A percentile compares a stretch with the other conserved stretches of the same genome.
These are phyloP conservation scores for Austroboletus novae-zelandiae DNA, from an alignment of 1,284 basidiomycete species.

Conservation along the genomic window DNA sequence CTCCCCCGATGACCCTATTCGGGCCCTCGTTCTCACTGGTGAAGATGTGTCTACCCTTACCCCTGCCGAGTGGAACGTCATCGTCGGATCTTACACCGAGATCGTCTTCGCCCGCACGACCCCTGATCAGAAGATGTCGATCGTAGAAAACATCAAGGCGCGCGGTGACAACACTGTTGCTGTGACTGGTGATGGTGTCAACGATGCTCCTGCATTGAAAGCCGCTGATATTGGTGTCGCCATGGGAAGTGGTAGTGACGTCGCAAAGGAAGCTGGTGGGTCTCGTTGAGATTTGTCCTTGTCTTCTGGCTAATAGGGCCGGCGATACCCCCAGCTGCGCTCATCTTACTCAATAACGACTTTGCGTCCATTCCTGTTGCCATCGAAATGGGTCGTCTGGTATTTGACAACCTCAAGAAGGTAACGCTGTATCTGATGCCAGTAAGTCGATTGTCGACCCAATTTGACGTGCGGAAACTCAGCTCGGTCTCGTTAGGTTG, in stretches of 20 bases:
- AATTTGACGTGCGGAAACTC: not conserved
- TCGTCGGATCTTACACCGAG: conserved; percentile 49
- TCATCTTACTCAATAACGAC: conserved; percentile 34
- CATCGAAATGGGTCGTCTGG: conserved; percentile 50
- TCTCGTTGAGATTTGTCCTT: not conserved
- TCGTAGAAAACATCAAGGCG: conserved; percentile 53
- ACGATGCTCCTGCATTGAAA: conserved; percentile 62
- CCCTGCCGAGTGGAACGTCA: conserved; percentile 47
- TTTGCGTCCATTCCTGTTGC: conserved; percentile 39
- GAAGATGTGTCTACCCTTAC: conserved; percentile 44
- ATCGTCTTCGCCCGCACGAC: conserved; percentile 61
- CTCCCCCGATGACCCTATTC: conserved; percentile 28
- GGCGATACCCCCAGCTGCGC: conserved; percentile 19
- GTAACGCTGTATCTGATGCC: conserved; percentile 42
- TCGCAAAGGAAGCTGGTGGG: conserved; percentile 63
- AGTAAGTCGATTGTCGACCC: conserved; percentile 13
- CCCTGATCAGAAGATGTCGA: conserved; percentile 59
- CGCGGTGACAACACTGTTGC: conserved; percentile 49
- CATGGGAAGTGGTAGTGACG: conserved; percentile 85
- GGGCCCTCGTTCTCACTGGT: conserved; percentile 44
- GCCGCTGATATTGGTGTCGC: conserved; percentile 85
- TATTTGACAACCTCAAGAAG: conserved; percentile 58
- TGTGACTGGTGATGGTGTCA: conserved; percentile 58
- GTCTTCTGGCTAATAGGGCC: not conserved
- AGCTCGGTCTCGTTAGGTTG: conserved; percentile 7